phyloP scores from a whole-genome alignment of 2,329 filamentous ascomycete species.

The Calonectria pauciramosa region DNA sequence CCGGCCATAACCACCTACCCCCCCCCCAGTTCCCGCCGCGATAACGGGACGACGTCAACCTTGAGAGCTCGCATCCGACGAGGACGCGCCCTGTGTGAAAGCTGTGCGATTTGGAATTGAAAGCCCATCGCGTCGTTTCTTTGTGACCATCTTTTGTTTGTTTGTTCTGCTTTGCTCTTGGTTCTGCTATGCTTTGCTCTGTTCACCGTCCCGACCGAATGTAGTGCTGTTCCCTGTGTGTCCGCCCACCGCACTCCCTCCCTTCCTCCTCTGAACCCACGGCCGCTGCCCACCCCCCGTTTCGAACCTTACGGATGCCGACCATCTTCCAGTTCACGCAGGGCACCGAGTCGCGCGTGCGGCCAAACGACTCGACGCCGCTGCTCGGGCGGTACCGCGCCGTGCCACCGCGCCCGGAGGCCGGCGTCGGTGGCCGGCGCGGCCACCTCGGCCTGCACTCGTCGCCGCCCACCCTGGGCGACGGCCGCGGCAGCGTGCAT shows the following conservation, averaged over 20 bases:
- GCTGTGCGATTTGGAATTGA: neutral
- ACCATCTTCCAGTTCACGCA: conserved; percentile 78
- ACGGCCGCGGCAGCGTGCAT: conserved; percentile 66
- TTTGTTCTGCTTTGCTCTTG: neutral
- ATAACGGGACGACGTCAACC: neutral
- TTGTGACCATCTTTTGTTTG: neutral
- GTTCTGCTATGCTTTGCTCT: neutral
- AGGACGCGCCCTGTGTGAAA: neutral
- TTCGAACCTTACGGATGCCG: conserved; percentile 60
- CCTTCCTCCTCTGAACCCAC: neutral
- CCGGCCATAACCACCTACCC: conserved; percentile 1
- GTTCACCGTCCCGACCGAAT: neutral
- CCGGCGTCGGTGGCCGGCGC: conserved; percentile 45
- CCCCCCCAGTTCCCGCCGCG: neutral
- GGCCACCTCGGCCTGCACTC: conserved; percentile 58
- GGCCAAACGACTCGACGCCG: conserved; percentile 69
- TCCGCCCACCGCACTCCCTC: neutral
- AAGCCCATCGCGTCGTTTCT: neutral
- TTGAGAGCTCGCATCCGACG: neutral
- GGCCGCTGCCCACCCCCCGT: conserved; percentile 15
- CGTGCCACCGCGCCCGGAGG: conserved; percentile 62
- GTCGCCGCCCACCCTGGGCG: conserved; percentile 40
- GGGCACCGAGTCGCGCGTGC: conserved; percentile 70
- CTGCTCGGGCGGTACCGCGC: conserved; percentile 76
- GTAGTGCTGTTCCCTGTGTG: neutral